Evolutionary conservation across 192 early-diverging fungal genomes (phyloP).

Genomic region (Physocladia obscura): DNA sequence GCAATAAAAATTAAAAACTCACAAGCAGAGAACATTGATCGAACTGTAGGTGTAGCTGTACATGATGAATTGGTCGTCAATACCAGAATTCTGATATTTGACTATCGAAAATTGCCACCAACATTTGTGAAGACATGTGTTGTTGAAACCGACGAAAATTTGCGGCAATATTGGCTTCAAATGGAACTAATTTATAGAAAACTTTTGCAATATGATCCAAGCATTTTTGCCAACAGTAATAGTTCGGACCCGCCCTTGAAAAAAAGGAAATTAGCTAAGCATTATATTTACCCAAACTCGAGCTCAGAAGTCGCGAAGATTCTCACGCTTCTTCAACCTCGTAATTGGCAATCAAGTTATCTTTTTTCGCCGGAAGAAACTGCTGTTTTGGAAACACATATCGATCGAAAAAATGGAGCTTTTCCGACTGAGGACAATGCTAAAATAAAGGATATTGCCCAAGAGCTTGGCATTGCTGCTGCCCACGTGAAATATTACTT

Average conservation of each 20-base stretch:
- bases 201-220: not conserved
- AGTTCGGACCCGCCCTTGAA: not conserved
- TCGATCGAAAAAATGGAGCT: slow-evolving; percentile 26
- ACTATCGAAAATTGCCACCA: slow-evolving; percentile 17
- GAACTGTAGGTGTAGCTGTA: not conserved
- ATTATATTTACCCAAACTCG: not conserved
- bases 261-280: not conserved
- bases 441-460: slow-evolving; percentile 21
- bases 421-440: slow-evolving; percentile 38
- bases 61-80: slow-evolving; percentile 18
- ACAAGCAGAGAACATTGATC: not conserved
- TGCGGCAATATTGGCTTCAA: slow-evolving; percentile 38
- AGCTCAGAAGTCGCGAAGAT: not conserved
- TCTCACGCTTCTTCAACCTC: slow-evolving; percentile 5
- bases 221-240: not conserved
- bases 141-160: slow-evolving; percentile 5
- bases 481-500: slow-evolving; percentile 40
- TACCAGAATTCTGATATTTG: slow-evolving; percentile 29
- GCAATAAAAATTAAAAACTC: not conserved
- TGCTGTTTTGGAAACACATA: slow-evolving; percentile 29
- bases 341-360: slow-evolving; percentile 40
- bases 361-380: slow-evolving; percentile 29
- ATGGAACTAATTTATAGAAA: slow-evolving; percentile 30
- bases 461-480: slow-evolving; percentile 29
- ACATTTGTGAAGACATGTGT: slow-evolving; percentile 19